phyloP scores from a whole-genome alignment of 169 alveolate genomes.

The Perkinsus chesapeaki region DNA sequence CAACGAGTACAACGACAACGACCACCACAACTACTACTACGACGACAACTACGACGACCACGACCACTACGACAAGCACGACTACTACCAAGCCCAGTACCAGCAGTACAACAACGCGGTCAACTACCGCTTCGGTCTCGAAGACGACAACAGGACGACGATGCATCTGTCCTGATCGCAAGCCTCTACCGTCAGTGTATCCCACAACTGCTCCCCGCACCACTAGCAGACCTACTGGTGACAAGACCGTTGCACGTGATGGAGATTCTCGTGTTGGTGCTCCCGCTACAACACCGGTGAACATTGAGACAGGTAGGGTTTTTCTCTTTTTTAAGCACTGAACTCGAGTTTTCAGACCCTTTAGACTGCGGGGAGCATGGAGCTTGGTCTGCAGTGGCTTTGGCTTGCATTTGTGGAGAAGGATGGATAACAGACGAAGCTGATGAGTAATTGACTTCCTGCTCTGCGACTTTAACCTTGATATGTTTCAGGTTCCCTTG shows the following conservation, averaged over 20 bases:
- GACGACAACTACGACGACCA: neutral
- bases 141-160: neutral
- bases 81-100: neutral
- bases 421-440: neutral
- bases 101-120: neutral
- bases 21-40: neutral
- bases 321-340: neutral
- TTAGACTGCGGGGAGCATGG: neutral
- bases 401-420: neutral
- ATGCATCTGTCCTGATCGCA: neutral
- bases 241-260: neutral
- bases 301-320: neutral
- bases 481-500: neutral
- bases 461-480: neutral
- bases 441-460: too few relatives aligned
- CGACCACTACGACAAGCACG: neutral
- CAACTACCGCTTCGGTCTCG: neutral
- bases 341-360: neutral
- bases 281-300: neutral
- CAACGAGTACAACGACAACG: neutral
- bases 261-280: neutral
- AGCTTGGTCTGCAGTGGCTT: neutral
- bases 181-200: neutral
- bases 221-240: neutral
- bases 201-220: neutral